A percentile compares a stretch with the other conserved stretches of the same genome.
phyloP scores from a whole-genome alignment of 805 yeast genomes.

The Barnettozyma sucrosica region DNA sequence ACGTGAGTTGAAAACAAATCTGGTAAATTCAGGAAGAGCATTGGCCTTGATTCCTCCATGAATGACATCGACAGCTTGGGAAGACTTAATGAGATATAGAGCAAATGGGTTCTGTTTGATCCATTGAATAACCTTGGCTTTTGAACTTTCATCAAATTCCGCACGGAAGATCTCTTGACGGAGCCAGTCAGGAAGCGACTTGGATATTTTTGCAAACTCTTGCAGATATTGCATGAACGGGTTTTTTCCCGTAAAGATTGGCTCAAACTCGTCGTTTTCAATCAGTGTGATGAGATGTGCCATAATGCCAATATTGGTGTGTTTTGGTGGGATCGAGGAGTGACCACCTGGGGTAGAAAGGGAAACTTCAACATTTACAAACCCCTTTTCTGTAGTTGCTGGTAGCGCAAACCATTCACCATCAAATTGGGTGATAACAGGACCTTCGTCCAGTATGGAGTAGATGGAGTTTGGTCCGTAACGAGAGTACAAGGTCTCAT shows the following conservation, averaged over 20 bases:
- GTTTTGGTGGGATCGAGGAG: slow-evolving; percentile 75
- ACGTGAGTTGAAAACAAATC: slow-evolving; percentile 56
- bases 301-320: slow-evolving; percentile 72
- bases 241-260: slow-evolving; percentile 45
- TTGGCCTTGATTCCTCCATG: slow-evolving; percentile 71
- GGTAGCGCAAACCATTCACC: slow-evolving; percentile 38
- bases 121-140: slow-evolving; percentile 28
- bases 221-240: slow-evolving; percentile 55
- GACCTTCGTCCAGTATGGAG: slow-evolving; percentile 71
- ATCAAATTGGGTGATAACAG: slow-evolving; percentile 30
- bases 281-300: slow-evolving; percentile 49
- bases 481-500: slow-evolving; percentile 39
- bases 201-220: slow-evolving; percentile 49
- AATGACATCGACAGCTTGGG: slow-evolving; percentile 31
- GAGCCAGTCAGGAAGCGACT: slow-evolving; percentile 22
- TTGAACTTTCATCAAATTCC: slow-evolving; percentile 32
- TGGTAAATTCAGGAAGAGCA: slow-evolving; percentile 59
- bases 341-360: slow-evolving; percentile 71
- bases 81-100: slow-evolving; percentile 16
- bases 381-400: slow-evolving; percentile 44
- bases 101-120: slow-evolving; percentile 11
- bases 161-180: slow-evolving; percentile 32
- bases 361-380: slow-evolving; percentile 34
- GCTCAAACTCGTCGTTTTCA: slow-evolving; percentile 46
- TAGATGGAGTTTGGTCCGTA: slow-evolving; percentile 59